Evolutionary conservation across 805 yeast genomes (phyloP).

Genomic region (Cyberlindnera nakhonratchasimensis): DNA sequence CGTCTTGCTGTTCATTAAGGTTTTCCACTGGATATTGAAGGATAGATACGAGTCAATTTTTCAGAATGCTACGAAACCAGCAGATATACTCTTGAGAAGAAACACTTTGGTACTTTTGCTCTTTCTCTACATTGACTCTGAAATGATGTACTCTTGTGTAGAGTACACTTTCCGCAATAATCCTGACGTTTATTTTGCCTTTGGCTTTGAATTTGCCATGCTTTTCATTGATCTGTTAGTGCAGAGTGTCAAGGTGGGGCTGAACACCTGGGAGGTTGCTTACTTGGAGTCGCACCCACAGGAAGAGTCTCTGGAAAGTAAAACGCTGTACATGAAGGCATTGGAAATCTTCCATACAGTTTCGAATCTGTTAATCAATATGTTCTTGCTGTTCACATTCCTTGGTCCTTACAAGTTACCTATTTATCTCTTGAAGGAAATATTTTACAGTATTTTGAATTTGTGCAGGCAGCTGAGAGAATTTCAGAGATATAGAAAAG

Average conservation of each 20-base stretch:
- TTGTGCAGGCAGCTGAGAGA: slow-evolving; percentile 35
- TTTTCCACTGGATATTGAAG: slow-evolving; percentile 70
- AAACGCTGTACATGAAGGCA: slow-evolving; percentile 54
- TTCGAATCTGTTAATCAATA: slow-evolving; percentile 43
- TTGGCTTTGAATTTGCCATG: slow-evolving; percentile 75
- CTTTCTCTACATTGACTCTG: slow-evolving; percentile 48
- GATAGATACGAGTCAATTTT: slow-evolving; percentile 46
- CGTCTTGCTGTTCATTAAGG: slow-evolving; percentile 50
- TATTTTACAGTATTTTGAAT: slow-evolving; percentile 34
- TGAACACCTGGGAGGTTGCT: slow-evolving; percentile 55
- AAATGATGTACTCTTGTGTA: slow-evolving; percentile 52
- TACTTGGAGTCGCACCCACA: slow-evolving; percentile 44
- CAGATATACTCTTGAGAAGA: slow-evolving; percentile 34
- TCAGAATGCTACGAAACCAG: slow-evolving; percentile 38
- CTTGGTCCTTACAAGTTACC: slow-evolving; percentile 44
- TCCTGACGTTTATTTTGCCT: slow-evolving; percentile 57
- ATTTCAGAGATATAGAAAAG: slow-evolving; percentile 39
- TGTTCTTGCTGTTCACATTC: slow-evolving; percentile 45
- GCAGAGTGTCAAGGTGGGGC: slow-evolving; percentile 41
- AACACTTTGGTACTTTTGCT: slow-evolving; percentile 42
- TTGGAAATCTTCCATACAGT: slow-evolving; percentile 52
- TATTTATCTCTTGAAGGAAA: slow-evolving; percentile 47
- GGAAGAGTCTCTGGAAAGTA: slow-evolving; percentile 72
- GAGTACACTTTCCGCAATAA: slow-evolving; percentile 36
- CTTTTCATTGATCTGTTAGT: slow-evolving; percentile 52